phyloP scores from a whole-genome alignment of 495 filamentous ascomycete genomes.

The Monascus purpureus region DNA sequence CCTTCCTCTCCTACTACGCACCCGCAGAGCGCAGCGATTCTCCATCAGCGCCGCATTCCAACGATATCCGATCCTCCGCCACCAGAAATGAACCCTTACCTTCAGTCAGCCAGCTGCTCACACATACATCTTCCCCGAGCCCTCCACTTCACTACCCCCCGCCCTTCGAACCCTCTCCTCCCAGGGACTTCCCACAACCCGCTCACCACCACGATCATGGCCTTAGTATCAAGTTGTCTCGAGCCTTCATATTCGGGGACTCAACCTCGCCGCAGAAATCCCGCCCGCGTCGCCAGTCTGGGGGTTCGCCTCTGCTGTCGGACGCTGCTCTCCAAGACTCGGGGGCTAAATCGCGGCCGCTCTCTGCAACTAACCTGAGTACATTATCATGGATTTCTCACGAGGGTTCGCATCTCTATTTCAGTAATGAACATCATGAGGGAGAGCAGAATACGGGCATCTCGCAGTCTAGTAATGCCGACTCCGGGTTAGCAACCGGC shows the following conservation, averaged over 20 bases:
- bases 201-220: conserved; percentile 12
- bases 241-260: conserved; percentile 9
- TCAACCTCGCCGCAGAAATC: conserved; percentile 10
- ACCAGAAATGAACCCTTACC: conserved; percentile 25
- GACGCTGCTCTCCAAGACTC: conserved; percentile 17
- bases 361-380: not conserved
- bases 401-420: conserved; percentile 5
- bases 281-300: conserved; percentile 8
- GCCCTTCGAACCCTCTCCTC: conserved; percentile 8
- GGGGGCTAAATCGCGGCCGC: conserved; percentile 5
- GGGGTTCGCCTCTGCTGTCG: conserved; percentile 20
- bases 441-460: too few relatives aligned
- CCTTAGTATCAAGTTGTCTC: conserved; percentile 5
- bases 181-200: conserved; percentile 6
- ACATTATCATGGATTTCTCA: too few relatives aligned
- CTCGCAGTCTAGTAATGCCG: too few relatives aligned
- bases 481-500: conserved; percentile 2
- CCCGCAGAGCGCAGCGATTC: conserved; percentile 16
- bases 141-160: conserved; percentile 18
- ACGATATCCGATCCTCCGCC: conserved; percentile 8
- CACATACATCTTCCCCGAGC: conserved; percentile 19
- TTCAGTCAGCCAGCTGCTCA: conserved; percentile 34
- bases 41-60: conserved; percentile 7
- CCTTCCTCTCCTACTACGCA: conserved; percentile 20
- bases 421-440: conserved; percentile 9